Conservation (phyloP, 768 basidiomycete species). For the Lactifluus pinguis region DNA sequence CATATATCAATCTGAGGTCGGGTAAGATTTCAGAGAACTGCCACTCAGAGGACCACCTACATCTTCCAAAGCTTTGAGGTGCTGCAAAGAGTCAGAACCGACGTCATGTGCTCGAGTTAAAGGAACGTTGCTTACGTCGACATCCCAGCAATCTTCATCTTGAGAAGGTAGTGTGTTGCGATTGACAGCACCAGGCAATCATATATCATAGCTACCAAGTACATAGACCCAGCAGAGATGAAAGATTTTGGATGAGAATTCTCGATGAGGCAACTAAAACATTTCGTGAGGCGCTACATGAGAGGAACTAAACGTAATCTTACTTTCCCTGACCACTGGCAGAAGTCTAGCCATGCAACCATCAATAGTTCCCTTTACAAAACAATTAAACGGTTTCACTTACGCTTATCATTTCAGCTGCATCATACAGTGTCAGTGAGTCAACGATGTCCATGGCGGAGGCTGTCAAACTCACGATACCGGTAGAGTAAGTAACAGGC, state of each 20-base stretch:
- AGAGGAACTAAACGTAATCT: not conserved
- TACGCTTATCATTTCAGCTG: not conserved
- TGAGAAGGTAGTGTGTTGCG: too few species aligned
- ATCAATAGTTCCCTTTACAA: not conserved
- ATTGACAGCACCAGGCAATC: too few species aligned
- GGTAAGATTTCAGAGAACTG: not conserved
- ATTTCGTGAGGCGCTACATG: not conserved
- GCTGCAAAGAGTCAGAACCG: constrained; percentile 1
- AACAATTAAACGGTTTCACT: not conserved
- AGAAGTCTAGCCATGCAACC: not conserved
- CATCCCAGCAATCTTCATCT: too few species aligned
- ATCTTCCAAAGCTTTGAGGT: constrained; percentile 21
- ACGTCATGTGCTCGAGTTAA: too few species aligned
- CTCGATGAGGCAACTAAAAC: too few species aligned
- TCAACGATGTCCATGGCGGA: not conserved
- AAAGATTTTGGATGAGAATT: too few species aligned
- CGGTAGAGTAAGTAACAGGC: not conserved
- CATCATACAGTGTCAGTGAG: not conserved
- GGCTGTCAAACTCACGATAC: not conserved
- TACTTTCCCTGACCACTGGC: not conserved
- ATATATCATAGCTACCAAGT: too few species aligned
- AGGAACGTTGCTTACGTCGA: too few species aligned
- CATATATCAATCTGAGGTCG: constrained; percentile 7
- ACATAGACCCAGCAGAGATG: too few species aligned
- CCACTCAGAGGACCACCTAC: constrained; percentile 13